Evolutionary conservation across 2,329 filamentous ascomycete genomes (phyloP).

Genomic region (Cadophora sp.): DNA sequence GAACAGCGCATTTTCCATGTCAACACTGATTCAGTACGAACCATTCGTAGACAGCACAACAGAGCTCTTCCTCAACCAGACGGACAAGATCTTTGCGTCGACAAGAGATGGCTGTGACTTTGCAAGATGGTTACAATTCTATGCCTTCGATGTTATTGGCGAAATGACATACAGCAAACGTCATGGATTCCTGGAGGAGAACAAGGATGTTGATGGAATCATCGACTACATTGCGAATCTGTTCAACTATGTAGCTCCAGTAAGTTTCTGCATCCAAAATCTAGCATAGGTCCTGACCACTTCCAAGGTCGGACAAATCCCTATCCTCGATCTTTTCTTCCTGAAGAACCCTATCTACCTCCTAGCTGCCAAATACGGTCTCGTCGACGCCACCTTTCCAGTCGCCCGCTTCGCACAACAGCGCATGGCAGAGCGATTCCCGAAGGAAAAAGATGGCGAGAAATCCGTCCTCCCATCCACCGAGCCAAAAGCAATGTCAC

Average conservation of each 20-base stretch:
- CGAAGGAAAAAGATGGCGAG: conserved; percentile 36
- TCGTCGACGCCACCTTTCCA: conserved; percentile 73
- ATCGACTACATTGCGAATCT: conserved; percentile 67
- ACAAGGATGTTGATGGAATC: conserved; percentile 78
- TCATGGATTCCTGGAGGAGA: conserved; percentile 76
- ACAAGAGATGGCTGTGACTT: conserved; percentile 61
- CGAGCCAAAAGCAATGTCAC: conserved; percentile 39
- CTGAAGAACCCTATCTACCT: conserved; percentile 79
- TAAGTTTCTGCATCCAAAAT: conserved; percentile 46
- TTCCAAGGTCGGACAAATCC: conserved; percentile 73
- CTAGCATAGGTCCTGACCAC: conserved; percentile 17
- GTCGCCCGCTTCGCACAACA: conserved; percentile 75
- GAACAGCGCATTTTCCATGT: conserved; percentile 81
- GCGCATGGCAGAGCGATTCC: conserved; percentile 69
- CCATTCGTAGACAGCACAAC: conserved; percentile 80
- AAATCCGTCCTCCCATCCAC: conserved; percentile 32
- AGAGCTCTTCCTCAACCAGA: conserved; percentile 71
- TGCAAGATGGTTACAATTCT: conserved; percentile 77
- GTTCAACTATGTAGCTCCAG: conserved; percentile 75
- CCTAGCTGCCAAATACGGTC: conserved; percentile 68
- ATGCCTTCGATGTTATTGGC: conserved; percentile 83
- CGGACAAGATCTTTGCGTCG: conserved; percentile 59
- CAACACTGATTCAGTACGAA: conserved; percentile 77
- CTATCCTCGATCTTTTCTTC: conserved; percentile 70
- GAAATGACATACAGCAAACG: conserved; percentile 79